Base-by-base conservation (phyloP, 2,329 filamentous ascomycete species). In the Cladosporium sp. region DNA sequence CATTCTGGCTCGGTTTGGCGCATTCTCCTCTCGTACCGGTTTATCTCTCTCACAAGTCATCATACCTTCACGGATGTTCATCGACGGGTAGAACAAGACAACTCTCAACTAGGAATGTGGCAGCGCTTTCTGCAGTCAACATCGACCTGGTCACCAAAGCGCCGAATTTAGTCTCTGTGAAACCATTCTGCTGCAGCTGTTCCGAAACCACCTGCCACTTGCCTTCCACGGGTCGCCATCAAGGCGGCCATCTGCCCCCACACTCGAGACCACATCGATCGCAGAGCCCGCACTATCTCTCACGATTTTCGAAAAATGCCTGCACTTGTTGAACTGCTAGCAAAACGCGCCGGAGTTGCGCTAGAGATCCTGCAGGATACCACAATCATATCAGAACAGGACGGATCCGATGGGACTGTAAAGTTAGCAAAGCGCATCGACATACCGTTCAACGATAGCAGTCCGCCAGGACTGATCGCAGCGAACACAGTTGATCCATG, bases 401-500 rank as follows among this genome's bases (percentile, higher is more conserved):
- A 68, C n/a, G n/a, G 68, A 23, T 55, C 55, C 5, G 56, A 67
- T 29, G n/a, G 44, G n/a, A 28, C 35, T 11, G 11, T 68, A 12
- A 23, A 29, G 18, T 64, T 78, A 21, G 70, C 70, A 29, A 76
- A 72, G 67, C 82, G 86, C 65, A 82, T 88, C 67, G 81, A 84
- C 72, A 84, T 88, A 67, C 83, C 84, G 6, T 81, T 80, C 71
- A 86, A 84, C 70, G 81, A 77, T 66, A 84, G 81, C 58, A 87
- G 82, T 67, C 85, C 85, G n/a, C 73, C 81, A 12, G 83, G 81
- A 5, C 76, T 88, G 64, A 79, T 85, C 49, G 83, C 83, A 72
- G 86, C 86, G 62, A 84, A 81, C 70, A 82, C 82, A 18, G 78
- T 81, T 70, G 93, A 97, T 76, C 92, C 93, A 28, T 97, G 91